Conservation (phyloP, 345 rosid species). For the Populus davidiana region DNA sequence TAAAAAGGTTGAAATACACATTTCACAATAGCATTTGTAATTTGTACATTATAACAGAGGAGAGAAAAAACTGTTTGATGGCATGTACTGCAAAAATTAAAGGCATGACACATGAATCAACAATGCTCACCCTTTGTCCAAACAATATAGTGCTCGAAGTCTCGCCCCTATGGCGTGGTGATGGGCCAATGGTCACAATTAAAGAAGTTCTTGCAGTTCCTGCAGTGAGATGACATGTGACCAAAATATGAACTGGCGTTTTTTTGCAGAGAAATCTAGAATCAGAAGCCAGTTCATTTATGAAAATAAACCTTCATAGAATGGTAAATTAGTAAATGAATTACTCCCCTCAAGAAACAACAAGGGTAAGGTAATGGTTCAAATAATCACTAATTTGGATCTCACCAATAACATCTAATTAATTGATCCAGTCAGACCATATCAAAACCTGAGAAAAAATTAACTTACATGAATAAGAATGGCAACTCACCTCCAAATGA, state of each 20-base stretch:
- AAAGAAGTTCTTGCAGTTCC: slow-evolving; percentile 37
- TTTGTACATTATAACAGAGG: neutral
- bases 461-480: slow-evolving; percentile 9
- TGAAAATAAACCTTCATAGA: slow-evolving; percentile 4
- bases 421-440: slow-evolving; percentile 10
- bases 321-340: neutral
- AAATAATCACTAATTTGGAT: neutral
- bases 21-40: neutral
- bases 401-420: neutral
- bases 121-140: slow-evolving; percentile 31
- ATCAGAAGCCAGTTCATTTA: neutral
- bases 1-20: neutral
- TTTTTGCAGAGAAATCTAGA: neutral
- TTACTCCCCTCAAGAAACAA: neutral
- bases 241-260: neutral
- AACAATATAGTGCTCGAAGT: slow-evolving; percentile 37
- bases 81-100: slow-evolving; percentile 1
- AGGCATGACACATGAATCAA: neutral
- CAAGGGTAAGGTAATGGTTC: neutral
- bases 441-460: slow-evolving; percentile 3
- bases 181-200: slow-evolving; percentile 35
- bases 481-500: slow-evolving; percentile 41
- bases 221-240: slow-evolving; percentile 21
- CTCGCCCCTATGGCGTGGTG: slow-evolving; percentile 37
- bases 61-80: neutral